Evolutionary conservation across 805 yeast genomes (phyloP).

Genomic region (Spathaspora gorwiae): DNA sequence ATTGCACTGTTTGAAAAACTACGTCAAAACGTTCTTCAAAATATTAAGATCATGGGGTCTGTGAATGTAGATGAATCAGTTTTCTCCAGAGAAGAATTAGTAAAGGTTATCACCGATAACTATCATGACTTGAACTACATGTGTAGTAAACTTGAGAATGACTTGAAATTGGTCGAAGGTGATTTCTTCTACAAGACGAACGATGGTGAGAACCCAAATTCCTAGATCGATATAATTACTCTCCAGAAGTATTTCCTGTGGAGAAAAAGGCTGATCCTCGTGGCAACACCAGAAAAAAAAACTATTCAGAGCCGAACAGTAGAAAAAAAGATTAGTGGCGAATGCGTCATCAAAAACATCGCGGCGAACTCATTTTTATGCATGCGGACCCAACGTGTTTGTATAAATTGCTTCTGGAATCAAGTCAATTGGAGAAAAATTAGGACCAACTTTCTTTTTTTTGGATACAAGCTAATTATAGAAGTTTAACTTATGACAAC

Average conservation of each 20-base stretch:
- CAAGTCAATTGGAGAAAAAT: no score
- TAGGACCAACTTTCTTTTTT: no score
- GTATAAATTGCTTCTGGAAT: no score
- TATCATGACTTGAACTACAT: slow-evolving; percentile 19
- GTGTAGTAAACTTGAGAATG: slow-evolving; percentile 16
- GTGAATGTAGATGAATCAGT: neutral
- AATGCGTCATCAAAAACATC: no score
- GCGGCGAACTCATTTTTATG: no score
- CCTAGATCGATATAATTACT: neutral
- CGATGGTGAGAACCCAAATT: neutral
- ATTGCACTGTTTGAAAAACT: neutral
- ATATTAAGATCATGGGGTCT: neutral
- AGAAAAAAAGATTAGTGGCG: no score
- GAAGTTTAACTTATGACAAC: neutral
- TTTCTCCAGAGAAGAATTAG: slow-evolving; percentile 14
- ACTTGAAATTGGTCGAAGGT: slow-evolving; percentile 14
- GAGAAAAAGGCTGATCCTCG: no score
- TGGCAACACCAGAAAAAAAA: no score
- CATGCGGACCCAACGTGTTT: no score
- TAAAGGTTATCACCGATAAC: slow-evolving; percentile 18
- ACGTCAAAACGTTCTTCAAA: neutral
- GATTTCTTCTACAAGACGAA: slow-evolving; percentile 20
- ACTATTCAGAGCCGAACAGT: no score
- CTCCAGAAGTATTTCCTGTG: neutral
- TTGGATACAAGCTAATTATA: no score